phyloP scores from a whole-genome alignment of 2,329 filamentous ascomycete species.

The Epichloe baconii region DNA sequence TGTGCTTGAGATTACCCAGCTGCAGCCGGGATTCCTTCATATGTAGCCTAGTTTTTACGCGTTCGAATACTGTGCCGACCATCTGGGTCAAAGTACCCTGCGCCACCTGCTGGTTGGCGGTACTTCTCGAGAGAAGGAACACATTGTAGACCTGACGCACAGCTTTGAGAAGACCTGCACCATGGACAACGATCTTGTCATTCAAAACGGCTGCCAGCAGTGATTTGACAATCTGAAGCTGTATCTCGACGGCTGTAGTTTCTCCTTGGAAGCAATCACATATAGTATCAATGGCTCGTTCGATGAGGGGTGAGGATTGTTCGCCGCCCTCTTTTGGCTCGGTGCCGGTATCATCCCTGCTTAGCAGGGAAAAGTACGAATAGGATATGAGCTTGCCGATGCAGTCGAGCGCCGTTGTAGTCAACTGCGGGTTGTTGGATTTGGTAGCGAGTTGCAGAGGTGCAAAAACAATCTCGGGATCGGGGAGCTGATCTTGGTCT shows the following conservation, averaged over 20 bases:
- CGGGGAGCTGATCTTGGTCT: slow-evolving; percentile 68
- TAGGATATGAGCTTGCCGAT: slow-evolving; percentile 99
- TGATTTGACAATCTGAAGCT: slow-evolving; percentile 97
- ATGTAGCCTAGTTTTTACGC: slow-evolving; percentile 74
- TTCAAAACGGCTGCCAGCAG: slow-evolving; percentile 89
- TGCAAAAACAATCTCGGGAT: slow-evolving; percentile 83
- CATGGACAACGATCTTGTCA: slow-evolving; percentile 97
- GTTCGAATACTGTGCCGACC: slow-evolving; percentile 95
- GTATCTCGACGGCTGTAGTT: slow-evolving; percentile 79
- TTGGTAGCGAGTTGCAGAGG: slow-evolving; percentile 84
- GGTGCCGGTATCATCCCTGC: slow-evolving; percentile 26
- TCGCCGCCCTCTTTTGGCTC: slow-evolving; percentile 24
- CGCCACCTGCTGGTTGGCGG: slow-evolving; percentile 89
- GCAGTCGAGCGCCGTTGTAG: slow-evolving; percentile 86
- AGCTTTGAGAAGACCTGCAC: slow-evolving; percentile 87
- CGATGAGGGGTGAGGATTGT: slow-evolving; percentile 62
- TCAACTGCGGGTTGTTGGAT: slow-evolving; percentile 70
- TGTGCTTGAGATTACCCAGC: slow-evolving; percentile 36
- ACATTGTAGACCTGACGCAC: slow-evolving; percentile 98
- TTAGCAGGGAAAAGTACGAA: slow-evolving; percentile 82
- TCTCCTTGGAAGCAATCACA: slow-evolving; percentile 99
- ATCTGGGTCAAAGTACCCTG: slow-evolving; percentile 96
- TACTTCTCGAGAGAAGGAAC: slow-evolving; percentile 87
- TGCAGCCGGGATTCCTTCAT: slow-evolving; percentile 70
- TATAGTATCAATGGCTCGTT: slow-evolving; percentile 96